Conservation (phyloP, 148 eudicot species). For the Mesembryanthemum crystallinum region DNA sequence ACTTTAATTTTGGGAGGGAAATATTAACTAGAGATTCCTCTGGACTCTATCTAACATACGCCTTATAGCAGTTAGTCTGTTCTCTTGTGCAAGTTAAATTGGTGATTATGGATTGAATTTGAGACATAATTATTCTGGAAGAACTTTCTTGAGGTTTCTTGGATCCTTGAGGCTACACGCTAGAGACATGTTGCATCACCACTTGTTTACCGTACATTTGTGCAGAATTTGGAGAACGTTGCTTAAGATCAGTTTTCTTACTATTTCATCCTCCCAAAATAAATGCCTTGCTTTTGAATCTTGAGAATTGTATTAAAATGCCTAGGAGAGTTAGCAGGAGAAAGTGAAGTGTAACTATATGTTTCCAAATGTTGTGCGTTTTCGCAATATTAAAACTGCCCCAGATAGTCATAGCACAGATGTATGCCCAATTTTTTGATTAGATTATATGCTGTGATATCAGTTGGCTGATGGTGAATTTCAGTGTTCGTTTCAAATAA, state of each 20-base stretch:
- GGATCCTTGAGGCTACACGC: neutral
- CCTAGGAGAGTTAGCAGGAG: neutral
- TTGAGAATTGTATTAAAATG: neutral
- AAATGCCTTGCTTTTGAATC: neutral
- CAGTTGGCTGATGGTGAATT: neutral
- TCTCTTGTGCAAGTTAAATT: too few species aligned
- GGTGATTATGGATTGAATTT: too few species aligned
- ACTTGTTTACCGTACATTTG: neutral
- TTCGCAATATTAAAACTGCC: neutral
- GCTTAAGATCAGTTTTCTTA: too few species aligned
- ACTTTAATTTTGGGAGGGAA: neutral
- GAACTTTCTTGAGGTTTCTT: neutral
- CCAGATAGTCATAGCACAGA: neutral
- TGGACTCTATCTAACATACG: neutral
- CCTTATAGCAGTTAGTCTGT: too few species aligned
- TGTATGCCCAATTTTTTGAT: neutral
- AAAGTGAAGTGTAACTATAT: neutral
- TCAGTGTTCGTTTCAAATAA: neutral
- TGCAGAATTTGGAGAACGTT: neutral
- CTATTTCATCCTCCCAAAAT: neutral
- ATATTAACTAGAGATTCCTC: neutral
- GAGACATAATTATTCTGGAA: neutral
- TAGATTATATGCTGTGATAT: neutral
- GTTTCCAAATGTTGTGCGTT: neutral
- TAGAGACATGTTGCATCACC: neutral